Conservation (phyloP, 2,329 filamentous ascomycete species). For the Talaromyces sp. region DNA sequence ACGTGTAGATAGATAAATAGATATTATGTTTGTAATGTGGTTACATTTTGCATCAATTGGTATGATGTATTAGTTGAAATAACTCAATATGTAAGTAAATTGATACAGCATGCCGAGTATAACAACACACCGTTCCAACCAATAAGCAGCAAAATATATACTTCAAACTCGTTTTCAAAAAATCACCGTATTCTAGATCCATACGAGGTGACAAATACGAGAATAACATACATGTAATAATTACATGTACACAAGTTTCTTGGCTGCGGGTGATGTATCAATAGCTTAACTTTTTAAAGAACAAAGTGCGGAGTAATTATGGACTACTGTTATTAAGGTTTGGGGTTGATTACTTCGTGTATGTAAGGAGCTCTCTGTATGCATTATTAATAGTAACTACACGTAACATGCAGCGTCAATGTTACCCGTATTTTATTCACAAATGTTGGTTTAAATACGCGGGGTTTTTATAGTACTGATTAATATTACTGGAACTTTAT, state of each 20-base stretch:
- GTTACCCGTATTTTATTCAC: neutral
- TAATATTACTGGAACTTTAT: neutral
- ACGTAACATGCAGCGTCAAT: neutral
- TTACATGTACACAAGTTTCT: neutral
- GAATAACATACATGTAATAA: neutral
- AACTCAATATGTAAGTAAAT: neutral
- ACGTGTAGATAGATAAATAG: neutral
- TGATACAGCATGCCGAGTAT: too few species aligned
- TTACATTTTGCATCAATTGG: too few species aligned
- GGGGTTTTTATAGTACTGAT: too few species aligned
- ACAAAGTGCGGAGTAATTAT: too few species aligned
- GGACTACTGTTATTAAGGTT: neutral
- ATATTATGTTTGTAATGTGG: neutral
- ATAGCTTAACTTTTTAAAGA: neutral
- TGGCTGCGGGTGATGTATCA: neutral
- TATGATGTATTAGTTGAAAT: too few species aligned
- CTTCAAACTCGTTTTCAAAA: neutral
- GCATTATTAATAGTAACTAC: too few species aligned
- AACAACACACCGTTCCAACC: too few species aligned
- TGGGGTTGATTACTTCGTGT: neutral
- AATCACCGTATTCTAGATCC: neutral
- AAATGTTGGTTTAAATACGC: neutral
- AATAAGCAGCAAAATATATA: neutral
- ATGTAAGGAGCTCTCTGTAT: neutral
- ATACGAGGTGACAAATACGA: neutral